These are phyloP conservation scores for Chrysopogon serrulatus DNA, from an alignment of 176 grass and related monocot genomes.

Conservation along the genomic window DNA sequence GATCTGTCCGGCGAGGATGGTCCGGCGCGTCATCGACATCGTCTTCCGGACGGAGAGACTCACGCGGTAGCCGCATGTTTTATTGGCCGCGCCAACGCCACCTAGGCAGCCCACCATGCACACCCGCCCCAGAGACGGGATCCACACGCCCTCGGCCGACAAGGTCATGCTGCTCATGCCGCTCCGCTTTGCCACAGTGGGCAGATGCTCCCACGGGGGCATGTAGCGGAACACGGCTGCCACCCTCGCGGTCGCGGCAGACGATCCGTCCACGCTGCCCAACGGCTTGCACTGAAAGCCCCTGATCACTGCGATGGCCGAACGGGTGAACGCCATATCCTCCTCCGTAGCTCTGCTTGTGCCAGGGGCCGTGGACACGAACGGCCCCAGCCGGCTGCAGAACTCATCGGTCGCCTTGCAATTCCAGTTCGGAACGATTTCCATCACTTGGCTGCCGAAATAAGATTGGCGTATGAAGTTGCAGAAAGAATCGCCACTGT, in stretches of 20 bases:
- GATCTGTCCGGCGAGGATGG: slow-evolving; percentile 48
- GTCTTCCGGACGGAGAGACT: slow-evolving; percentile 54
- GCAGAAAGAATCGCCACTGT: background rate
- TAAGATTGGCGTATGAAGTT: background rate
- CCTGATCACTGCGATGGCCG: slow-evolving; percentile 37
- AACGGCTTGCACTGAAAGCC: slow-evolving; percentile 45
- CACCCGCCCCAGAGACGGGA: slow-evolving; percentile 46
- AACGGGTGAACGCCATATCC: background rate
- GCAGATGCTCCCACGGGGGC: too few relatives aligned
- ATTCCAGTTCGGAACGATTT: background rate
- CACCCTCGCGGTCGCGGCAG: slow-evolving; percentile 31
- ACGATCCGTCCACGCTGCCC: background rate
- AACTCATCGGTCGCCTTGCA: background rate
- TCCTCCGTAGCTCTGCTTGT: too few relatives aligned
- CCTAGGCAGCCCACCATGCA: slow-evolving; percentile 82
- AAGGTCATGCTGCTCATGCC: slow-evolving; percentile 54
- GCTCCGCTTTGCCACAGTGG: slow-evolving; percentile 28
- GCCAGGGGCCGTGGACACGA: background rate
- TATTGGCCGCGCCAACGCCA: background rate
- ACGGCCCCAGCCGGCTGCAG: background rate
- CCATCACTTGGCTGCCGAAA: background rate
- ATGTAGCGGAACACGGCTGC: slow-evolving; percentile 68
- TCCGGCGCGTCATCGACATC: slow-evolving; percentile 40
- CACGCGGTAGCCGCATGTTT: slow-evolving; percentile 48
- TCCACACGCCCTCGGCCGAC: slow-evolving; percentile 72